Evolutionary conservation across 2,329 filamentous ascomycete genomes (phyloP).

Genomic region (Penicillium sp.): DNA sequence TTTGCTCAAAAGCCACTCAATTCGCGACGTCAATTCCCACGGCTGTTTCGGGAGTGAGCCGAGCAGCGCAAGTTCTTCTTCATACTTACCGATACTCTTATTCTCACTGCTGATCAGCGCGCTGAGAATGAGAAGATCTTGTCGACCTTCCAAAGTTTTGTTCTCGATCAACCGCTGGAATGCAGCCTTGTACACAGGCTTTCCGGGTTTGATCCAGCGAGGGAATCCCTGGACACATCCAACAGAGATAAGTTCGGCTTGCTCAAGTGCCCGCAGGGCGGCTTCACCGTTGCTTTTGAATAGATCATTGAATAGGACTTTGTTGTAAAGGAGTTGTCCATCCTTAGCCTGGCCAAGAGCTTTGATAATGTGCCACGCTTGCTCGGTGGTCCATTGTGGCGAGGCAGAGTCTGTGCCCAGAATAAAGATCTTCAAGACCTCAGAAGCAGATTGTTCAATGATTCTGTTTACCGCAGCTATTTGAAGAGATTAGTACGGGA

Average conservation of each 20-base stretch:
- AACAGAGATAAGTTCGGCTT: slow-evolving; percentile 82
- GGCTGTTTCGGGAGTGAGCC: slow-evolving; percentile 70
- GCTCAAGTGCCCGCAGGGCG: slow-evolving; percentile 75
- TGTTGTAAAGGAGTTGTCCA: slow-evolving; percentile 71
- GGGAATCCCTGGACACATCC: slow-evolving; percentile 73
- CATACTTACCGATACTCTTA: slow-evolving; percentile 72
- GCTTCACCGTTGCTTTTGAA: slow-evolving; percentile 73
- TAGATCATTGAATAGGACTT: slow-evolving; percentile 72
- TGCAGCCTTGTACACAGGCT: slow-evolving; percentile 81
- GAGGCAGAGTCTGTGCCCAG: slow-evolving; percentile 58
- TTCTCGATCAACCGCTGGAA: slow-evolving; percentile 73
- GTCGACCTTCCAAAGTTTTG: slow-evolving; percentile 67
- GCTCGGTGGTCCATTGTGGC: slow-evolving; percentile 74
- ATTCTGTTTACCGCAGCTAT: slow-evolving; percentile 79
- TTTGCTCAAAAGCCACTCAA: slow-evolving; percentile 73
- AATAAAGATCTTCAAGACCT: slow-evolving; percentile 92
- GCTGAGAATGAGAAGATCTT: slow-evolving; percentile 69
- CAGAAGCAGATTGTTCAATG: slow-evolving; percentile 80
- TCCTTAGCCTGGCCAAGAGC: slow-evolving; percentile 66
- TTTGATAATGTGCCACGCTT: slow-evolving; percentile 88
- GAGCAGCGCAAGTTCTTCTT: slow-evolving; percentile 73
- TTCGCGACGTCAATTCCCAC: slow-evolving; percentile 62
- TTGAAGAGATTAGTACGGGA: slow-evolving; percentile 18
- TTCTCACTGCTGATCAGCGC: slow-evolving; percentile 72
- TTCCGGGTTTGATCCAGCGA: slow-evolving; percentile 72